Evolutionary conservation across 805 yeast genomes (phyloP).

Genomic region (Saccharomycopsis amapae): DNA sequence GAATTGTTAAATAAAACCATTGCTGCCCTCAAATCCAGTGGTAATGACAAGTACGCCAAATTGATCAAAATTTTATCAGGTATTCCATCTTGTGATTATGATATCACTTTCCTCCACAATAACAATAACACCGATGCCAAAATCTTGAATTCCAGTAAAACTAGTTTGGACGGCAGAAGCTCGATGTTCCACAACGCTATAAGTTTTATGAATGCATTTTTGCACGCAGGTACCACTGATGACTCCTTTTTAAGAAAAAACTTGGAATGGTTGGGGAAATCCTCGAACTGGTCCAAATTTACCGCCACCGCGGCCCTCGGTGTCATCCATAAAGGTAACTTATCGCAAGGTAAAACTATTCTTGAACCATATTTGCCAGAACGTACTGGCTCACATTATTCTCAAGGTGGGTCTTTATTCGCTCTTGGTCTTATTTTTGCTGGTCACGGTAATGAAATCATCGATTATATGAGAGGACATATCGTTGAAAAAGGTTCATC

Average conservation of each 20-base stretch:
- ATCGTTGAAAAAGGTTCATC: slow-evolving; percentile 55
- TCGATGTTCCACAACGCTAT: slow-evolving; percentile 95
- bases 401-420: slow-evolving; percentile 92
- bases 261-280: slow-evolving; percentile 93
- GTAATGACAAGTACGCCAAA: slow-evolving; percentile 30
- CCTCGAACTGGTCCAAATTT: slow-evolving; percentile 98
- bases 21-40: slow-evolving; percentile 25
- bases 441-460: slow-evolving; percentile 81
- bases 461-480: slow-evolving; percentile 64
- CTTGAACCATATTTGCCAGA: slow-evolving; percentile 85
- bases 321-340: slow-evolving; percentile 91
- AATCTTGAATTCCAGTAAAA: slow-evolving; percentile 74
- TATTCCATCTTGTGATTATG: slow-evolving; percentile 88
- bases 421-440: slow-evolving; percentile 93
- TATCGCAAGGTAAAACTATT: slow-evolving; percentile 81
- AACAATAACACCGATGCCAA: slow-evolving; percentile 83
- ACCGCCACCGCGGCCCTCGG: slow-evolving; percentile 97
- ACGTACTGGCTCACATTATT: slow-evolving; percentile 68
- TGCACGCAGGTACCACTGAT: slow-evolving; percentile 95
- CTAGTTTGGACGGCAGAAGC: slow-evolving; percentile 78
- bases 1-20: slow-evolving; percentile 59
- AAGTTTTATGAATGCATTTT: slow-evolving; percentile 87
- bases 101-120: slow-evolving; percentile 77
- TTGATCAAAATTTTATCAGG: slow-evolving; percentile 75
- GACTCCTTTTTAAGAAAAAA: slow-evolving; percentile 87